Base-by-base conservation (phyloP, 768 basidiomycete species). In the Suillus bovinus region DNA sequence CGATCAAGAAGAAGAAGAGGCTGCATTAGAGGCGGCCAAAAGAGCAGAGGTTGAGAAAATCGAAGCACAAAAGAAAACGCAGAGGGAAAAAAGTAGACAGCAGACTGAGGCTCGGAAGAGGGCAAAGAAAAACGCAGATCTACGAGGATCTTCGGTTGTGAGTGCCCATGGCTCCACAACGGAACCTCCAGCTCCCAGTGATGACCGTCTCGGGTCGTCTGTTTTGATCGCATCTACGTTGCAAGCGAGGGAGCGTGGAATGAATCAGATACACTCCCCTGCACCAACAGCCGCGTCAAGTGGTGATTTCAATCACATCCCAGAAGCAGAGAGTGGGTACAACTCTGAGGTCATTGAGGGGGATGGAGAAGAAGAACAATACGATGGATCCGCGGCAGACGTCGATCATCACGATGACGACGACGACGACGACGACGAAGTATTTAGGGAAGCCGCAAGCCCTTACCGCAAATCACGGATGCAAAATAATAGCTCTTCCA, bases 1-100 rank as follows among this genome's bases (percentile, higher is more conserved):
- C 66, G 84, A 80, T n/a, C 73, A 78, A 34, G 94, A 96, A 64
- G 96, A 95, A 70, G 80, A 82, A 29, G 86, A 88, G 66, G 86
- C 87, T 4, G 81, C 80, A 52, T 65, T 71, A 16, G 82, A 80
- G 10, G 77, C 78, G 9, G 71, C 68, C 20, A 78, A 78, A 20
- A 80, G 72, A 55, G 73, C 68, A 0, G 81, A 84, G 64, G 79
- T 78, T n/a, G 84, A 84, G 46, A 84, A 81, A 66, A 59, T 39
- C 13, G 74, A 75, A 36, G 63, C 52, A 44, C 63, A 56, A 49
- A 74, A 69, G 64, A 81, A 78, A 60, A 76, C 78, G 10, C 80
- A 81, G 69, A 79, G 76, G 66, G 79, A 77, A 61, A 80, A 77
- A 62, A 84, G 82, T 66, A 82, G 80, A 31, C 75, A 80, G 58